Conservation (phyloP, 1,139 yeast genomes). For the Hyphopichia fennica region DNA sequence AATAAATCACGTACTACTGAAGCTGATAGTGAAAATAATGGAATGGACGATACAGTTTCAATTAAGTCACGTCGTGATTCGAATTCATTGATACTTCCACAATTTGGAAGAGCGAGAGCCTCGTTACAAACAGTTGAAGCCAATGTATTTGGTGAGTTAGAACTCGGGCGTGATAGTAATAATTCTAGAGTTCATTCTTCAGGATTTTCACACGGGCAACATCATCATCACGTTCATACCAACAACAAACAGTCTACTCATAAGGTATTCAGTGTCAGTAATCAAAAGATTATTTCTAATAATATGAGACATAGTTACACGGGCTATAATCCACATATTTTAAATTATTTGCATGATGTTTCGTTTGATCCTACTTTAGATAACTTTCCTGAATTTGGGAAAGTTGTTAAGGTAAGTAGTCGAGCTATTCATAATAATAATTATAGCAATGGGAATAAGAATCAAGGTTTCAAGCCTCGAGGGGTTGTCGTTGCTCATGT, state of each 20-base stretch:
- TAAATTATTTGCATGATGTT: slow-evolving; percentile 54
- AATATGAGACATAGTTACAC: slow-evolving; percentile 55
- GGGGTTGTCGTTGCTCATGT: slow-evolving; percentile 61
- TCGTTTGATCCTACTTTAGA: slow-evolving; percentile 56
- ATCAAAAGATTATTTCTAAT: slow-evolving; percentile 38
- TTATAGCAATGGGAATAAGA: background rate
- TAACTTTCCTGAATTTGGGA: slow-evolving; percentile 73
- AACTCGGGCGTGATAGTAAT: slow-evolving; percentile 23
- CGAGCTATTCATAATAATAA: slow-evolving; percentile 1
- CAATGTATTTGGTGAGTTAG: slow-evolving; percentile 64
- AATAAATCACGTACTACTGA: slow-evolving; percentile 18
- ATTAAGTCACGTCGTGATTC: slow-evolving; percentile 12
- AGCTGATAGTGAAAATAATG: slow-evolving; percentile 16
- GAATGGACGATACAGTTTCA: slow-evolving; percentile 2
- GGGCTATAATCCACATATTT: slow-evolving; percentile 66
- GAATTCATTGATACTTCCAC: slow-evolving; percentile 33
- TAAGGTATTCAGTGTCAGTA: slow-evolving; percentile 34
- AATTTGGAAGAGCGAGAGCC: slow-evolving; percentile 38
- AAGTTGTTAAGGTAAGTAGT: slow-evolving; percentile 11
- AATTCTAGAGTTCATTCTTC: slow-evolving; percentile 2
- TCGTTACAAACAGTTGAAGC: slow-evolving; percentile 59
- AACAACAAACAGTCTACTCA: slow-evolving; percentile 18
- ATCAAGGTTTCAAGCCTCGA: slow-evolving; percentile 20
- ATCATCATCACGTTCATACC: slow-evolving; percentile 18
- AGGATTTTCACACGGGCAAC: slow-evolving; percentile 4